Evolutionary conservation across 495 filamentous ascomycete genomes (phyloP).

Genomic region (Tuber aestivum): DNA sequence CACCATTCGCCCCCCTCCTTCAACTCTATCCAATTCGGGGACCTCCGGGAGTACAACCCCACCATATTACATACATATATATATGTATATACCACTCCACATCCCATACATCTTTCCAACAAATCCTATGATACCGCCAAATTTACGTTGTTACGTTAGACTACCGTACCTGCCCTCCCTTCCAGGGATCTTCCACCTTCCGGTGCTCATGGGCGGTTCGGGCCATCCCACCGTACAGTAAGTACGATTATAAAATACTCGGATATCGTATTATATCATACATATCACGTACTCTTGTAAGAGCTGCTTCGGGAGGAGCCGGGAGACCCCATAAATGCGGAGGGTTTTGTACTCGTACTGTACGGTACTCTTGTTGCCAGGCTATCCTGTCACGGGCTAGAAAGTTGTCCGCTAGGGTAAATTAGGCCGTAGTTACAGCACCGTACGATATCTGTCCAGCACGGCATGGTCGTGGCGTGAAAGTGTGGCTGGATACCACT

Average conservation of each 20-base stretch:
- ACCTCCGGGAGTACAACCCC: neutral
- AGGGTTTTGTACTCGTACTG: neutral
- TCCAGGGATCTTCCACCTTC: neutral
- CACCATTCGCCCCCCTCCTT: neutral
- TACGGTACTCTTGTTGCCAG: too few relatives aligned
- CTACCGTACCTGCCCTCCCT: too few relatives aligned
- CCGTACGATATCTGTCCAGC: neutral
- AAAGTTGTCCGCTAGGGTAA: neutral
- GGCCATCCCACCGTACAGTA: neutral
- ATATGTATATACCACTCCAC: neutral
- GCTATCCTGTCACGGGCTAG: neutral
- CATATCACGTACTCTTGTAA: neutral
- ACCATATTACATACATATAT: neutral
- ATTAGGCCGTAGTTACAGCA: too few relatives aligned
- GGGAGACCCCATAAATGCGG: neutral
- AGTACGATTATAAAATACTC: too few relatives aligned
- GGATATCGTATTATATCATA: too few relatives aligned
- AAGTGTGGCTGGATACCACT: neutral
- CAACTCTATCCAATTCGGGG: neutral
- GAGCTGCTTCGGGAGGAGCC: neutral
- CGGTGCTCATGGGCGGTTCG: neutral
- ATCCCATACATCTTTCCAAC: neutral
- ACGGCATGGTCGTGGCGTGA: neutral
- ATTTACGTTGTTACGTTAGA: too few relatives aligned
- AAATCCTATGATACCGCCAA: too few relatives aligned